phyloP scores from a whole-genome alignment of 2,329 filamentous ascomycete species.

The Ilyonectria sp. region DNA sequence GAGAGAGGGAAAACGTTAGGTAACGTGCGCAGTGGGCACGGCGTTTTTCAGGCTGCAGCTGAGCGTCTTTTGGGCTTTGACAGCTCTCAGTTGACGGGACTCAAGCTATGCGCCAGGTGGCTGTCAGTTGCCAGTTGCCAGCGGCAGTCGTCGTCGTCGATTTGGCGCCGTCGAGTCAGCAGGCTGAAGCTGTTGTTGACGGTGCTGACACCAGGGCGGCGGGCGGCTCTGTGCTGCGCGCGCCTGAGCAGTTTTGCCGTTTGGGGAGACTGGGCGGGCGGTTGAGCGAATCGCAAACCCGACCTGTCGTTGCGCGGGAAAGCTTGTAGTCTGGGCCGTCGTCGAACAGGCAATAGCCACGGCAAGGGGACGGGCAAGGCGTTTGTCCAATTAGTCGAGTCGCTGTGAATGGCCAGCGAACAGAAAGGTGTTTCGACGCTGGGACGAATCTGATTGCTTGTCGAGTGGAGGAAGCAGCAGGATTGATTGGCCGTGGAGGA shows the following conservation, averaged over 20 bases:
- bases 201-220: slow-evolving; percentile 1
- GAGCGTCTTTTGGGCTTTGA: slow-evolving; percentile 22
- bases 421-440: slow-evolving; percentile 49
- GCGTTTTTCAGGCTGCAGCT: slow-evolving; percentile 11
- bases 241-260: slow-evolving; percentile 25
- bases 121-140: slow-evolving; percentile 11
- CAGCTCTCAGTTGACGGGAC: slow-evolving; percentile 5
- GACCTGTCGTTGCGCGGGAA: slow-evolving; percentile 26
- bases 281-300: slow-evolving; percentile 31
- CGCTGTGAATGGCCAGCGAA: slow-evolving; percentile 49
- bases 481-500: slow-evolving; percentile 65
- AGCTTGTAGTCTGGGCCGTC: slow-evolving; percentile 30
- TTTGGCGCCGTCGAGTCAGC: slow-evolving; percentile 16
- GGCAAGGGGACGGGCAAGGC: slow-evolving; percentile 31
- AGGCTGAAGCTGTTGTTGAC: slow-evolving; percentile 15
- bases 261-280: slow-evolving; percentile 30
- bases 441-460: slow-evolving; percentile 52
- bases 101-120: slow-evolving; percentile 12
- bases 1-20: slow-evolving; percentile 25
- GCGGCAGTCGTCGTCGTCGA: slow-evolving; percentile 12
- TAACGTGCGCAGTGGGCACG: slow-evolving; percentile 27
- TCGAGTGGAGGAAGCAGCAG: slow-evolving; percentile 57
- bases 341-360: slow-evolving; percentile 26
- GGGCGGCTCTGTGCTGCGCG: slow-evolving; percentile 12
- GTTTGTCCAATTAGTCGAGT: slow-evolving; percentile 45